Evolutionary conservation across 208 protist species (phyloP).

Genomic region (Wallacemonas collosoma): DNA sequence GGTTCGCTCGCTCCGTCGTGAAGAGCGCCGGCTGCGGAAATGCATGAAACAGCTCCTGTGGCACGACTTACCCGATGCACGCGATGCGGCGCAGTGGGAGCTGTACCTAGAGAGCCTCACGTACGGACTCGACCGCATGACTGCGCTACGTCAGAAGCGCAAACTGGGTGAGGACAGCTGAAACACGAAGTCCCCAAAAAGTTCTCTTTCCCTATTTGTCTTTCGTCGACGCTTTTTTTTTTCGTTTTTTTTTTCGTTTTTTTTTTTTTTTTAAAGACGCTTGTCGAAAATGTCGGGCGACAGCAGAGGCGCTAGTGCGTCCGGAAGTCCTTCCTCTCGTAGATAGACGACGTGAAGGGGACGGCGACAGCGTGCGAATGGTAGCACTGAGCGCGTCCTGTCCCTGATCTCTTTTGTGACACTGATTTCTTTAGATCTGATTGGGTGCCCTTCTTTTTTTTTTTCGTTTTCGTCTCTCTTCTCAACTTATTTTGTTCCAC

Average conservation of each 20-base stretch:
- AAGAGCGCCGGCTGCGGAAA: slow-evolving; percentile 51
- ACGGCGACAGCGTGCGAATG: too few species aligned
- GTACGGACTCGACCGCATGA: slow-evolving; percentile 37
- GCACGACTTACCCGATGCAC: slow-evolving; percentile 46
- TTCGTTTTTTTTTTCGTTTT: slow-evolving; percentile 18
- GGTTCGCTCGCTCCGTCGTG: slow-evolving; percentile 21
- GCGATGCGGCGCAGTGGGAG: slow-evolving; percentile 40
- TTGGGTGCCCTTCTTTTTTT: too few species aligned
- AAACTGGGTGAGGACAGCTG: slow-evolving; percentile 11
- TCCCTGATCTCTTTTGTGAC: too few species aligned
- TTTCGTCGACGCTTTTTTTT: slow-evolving; percentile 15
- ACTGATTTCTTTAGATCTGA: too few species aligned
- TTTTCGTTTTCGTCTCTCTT: too few species aligned
- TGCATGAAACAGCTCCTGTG: slow-evolving; percentile 63
- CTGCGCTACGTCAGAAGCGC: slow-evolving; percentile 20
- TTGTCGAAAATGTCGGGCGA: slow-evolving; percentile 7
- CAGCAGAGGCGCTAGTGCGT: neutral
- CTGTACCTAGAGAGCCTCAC: slow-evolving; percentile 47
- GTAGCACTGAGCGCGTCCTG: too few species aligned
- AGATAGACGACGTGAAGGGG: too few species aligned
- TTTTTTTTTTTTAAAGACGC: slow-evolving; percentile 2
- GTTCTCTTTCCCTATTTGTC: neutral
- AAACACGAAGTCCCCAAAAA: neutral
- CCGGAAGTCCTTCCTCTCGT: too few species aligned
- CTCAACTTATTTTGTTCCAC: too few species aligned